phyloP scores from a whole-genome alignment of 768 basidiomycete species.

The Leccinellum albellum region DNA sequence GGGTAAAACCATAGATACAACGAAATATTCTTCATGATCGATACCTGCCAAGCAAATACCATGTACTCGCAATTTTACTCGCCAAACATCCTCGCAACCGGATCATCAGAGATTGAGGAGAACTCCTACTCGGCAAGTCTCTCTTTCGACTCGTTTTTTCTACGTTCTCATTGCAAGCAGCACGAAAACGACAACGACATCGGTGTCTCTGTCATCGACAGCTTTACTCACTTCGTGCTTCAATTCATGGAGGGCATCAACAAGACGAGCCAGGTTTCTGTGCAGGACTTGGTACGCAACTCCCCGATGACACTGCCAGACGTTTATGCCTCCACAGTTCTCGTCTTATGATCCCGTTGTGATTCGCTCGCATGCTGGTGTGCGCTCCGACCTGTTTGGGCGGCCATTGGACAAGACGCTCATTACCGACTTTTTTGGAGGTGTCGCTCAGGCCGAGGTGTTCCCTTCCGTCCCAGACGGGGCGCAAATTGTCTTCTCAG shows the following conservation, averaged over 20 bases:
- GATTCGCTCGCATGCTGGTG: constrained; percentile 85
- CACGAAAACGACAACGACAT: constrained; percentile 92
- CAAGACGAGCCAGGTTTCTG: constrained; percentile 78
- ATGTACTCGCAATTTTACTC: constrained; percentile 94
- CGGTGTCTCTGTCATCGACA: constrained; percentile 93
- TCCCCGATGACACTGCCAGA: not conserved
- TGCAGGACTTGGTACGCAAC: constrained; percentile 76
- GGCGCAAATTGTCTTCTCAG: not conserved
- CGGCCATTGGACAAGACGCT: constrained; percentile 58
- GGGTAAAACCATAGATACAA: constrained; percentile 65
- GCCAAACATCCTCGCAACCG: constrained; percentile 88
- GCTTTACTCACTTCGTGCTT: constrained; percentile 88
- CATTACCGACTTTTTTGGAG: constrained; percentile 87
- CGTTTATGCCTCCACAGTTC: constrained; percentile 54
- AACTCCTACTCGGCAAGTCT: constrained; percentile 86
- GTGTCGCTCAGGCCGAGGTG: constrained; percentile 81
- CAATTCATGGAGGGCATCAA: constrained; percentile 90
- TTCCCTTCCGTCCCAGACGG: constrained; percentile 18
- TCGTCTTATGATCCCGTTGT: constrained; percentile 66
- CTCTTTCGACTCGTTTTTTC: not conserved
- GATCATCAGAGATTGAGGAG: constrained; percentile 78
- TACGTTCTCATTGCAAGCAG: constrained; percentile 36
- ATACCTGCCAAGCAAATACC: constrained; percentile 96
- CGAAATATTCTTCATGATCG: constrained; percentile 96
- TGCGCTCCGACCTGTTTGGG: constrained; percentile 77